Evolutionary conservation across 2,329 filamentous ascomycete species (phyloP).

Genomic region (Calonectria crousiana): DNA sequence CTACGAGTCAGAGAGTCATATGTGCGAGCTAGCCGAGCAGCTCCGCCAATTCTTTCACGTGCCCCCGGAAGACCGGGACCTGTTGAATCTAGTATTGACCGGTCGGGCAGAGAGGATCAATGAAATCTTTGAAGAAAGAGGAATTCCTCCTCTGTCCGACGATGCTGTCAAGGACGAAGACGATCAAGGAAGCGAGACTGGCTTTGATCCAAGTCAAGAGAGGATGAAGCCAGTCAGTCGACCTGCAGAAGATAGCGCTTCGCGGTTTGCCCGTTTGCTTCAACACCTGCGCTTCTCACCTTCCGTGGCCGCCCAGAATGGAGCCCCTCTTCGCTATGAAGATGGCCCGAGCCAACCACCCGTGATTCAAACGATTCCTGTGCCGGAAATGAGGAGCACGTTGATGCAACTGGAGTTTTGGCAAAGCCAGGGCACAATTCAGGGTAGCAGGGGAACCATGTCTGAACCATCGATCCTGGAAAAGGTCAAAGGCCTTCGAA

Average conservation of each 20-base stretch:
- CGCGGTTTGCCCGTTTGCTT: conserved; percentile 11
- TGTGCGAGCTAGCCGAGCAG: conserved; percentile 16
- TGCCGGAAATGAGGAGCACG: not conserved
- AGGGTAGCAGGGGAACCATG: not conserved
- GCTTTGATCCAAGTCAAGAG: not conserved
- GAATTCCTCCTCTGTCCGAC: conserved; percentile 5
- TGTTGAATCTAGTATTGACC: conserved; percentile 1
- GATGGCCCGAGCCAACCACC: not conserved
- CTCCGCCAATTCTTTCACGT: conserved; percentile 14
- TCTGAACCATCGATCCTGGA: not conserved
- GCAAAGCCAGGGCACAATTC: not conserved
- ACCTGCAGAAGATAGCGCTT: not conserved
- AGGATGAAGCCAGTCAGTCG: not conserved
- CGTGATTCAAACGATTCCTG: not conserved
- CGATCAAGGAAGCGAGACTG: not conserved
- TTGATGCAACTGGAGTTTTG: conserved; percentile 15
- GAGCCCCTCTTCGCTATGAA: not conserved
- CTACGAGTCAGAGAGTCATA: conserved; percentile 9
- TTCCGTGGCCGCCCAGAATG: not conserved
- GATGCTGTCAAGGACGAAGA: not conserved
- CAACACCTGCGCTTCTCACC: not conserved
- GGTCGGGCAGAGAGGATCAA: not conserved
- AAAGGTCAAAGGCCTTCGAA: not conserved
- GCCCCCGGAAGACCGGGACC: not conserved
- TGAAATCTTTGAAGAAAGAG: conserved; percentile 10